Conservation (phyloP, 179 eudicot species). For the Actinidia chinensis region DNA sequence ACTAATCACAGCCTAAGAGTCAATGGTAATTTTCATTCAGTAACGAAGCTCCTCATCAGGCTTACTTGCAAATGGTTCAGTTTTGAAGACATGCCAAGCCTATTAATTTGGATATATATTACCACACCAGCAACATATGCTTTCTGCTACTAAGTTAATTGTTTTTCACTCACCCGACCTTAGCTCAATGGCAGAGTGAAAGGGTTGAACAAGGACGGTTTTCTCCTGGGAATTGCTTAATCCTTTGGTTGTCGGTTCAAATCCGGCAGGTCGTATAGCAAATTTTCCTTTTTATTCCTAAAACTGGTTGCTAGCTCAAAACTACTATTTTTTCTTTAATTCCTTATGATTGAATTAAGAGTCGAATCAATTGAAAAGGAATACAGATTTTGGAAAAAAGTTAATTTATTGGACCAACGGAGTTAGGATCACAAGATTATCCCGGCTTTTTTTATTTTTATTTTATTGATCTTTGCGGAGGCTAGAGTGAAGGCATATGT, state of each 20-base stretch:
- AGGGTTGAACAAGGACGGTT: neutral
- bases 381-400: neutral
- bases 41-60: neutral
- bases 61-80: neutral
- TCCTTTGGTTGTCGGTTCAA: conserved; percentile 28
- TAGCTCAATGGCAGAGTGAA: conserved; percentile 14
- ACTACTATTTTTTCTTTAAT: neutral
- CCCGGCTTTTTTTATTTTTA: neutral
- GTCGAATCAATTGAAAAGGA: neutral
- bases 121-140: neutral
- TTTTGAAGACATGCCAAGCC: neutral
- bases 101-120: neutral
- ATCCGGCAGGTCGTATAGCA: conserved; percentile 29
- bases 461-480: neutral
- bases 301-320: neutral
- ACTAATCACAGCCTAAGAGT: too few species aligned
- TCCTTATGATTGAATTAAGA: neutral
- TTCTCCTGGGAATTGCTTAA: neutral
- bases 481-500: neutral
- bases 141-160: neutral
- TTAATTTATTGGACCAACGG: neutral
- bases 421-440: neutral
- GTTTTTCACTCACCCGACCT: neutral
- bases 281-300: neutral
- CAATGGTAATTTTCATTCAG: too few species aligned